Conservation (phyloP, 2,329 filamentous ascomycete genomes). For the Cryphonectria nitschkei region DNA sequence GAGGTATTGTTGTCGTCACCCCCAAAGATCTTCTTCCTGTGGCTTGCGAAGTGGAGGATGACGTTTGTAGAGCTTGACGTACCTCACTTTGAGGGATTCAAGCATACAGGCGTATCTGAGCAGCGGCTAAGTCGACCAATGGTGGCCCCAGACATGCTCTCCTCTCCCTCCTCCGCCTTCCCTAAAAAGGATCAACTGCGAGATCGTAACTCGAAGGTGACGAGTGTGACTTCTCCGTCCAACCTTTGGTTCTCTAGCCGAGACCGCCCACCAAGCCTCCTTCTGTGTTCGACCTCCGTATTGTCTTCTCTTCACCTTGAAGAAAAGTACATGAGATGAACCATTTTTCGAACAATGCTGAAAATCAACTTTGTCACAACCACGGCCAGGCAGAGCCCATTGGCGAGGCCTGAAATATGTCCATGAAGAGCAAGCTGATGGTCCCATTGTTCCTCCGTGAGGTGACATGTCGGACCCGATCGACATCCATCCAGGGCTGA, state of each 20-base stretch:
- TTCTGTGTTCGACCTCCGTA: too few relatives aligned
- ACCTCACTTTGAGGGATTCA: not conserved
- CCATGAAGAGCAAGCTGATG: not conserved
- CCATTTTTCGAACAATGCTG: not conserved
- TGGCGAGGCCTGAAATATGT: not conserved
- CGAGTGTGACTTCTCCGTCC: too few relatives aligned
- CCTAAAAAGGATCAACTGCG: not conserved
- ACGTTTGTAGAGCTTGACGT: not conserved
- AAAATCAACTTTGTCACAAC: not conserved
- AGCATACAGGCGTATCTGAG: not conserved
- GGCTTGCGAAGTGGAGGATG: not conserved
- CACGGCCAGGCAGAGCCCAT: not conserved
- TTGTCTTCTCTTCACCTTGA: not conserved
- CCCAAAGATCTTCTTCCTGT: not conserved
- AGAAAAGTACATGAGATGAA: not conserved
- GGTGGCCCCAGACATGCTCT: not conserved
- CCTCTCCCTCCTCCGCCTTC: not conserved
- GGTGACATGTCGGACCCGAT: not conserved
- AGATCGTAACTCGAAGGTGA: not conserved
- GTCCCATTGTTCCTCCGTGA: not conserved
- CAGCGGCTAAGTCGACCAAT: not conserved
- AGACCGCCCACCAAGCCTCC: too few relatives aligned
- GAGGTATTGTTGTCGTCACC: not conserved
- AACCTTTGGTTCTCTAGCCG: not conserved
- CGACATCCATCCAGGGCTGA: not conserved